Base-by-base conservation (phyloP, 352 stramenopile species). In the Phytopythium vexans region DNA sequence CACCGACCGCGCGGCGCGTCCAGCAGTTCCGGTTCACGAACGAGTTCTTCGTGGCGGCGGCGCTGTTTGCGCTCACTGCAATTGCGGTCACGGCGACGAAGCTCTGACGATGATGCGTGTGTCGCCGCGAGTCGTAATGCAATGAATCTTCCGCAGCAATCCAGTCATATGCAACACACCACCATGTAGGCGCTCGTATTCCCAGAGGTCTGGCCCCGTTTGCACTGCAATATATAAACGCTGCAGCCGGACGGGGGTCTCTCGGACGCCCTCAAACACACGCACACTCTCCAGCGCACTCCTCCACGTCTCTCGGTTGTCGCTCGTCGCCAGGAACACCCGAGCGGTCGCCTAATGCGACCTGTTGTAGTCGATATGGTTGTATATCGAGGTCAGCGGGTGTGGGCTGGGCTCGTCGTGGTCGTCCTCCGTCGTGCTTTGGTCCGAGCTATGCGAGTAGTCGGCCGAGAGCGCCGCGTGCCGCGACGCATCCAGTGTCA, bases 301-400 rank as follows among this genome's bases (percentile, higher is more conserved):
- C 9, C 33, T 16, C 7, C 34, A 3, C 12, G 36, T 14, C 12
- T n/a, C n/a, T n/a, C n/a, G n/a, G n/a, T n/a, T n/a, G n/a, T n/a
- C n/a, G n/a, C n/a, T n/a, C n/a, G n/a, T n/a, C n/a, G n/a, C n/a
- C n/a, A n/a, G n/a, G n/a, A 12, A 16, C 3, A 2, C 4, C 6
- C 36, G 12, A 45, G 33, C 43, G 21, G 14, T 14, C 6, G 6
- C 48, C 36, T 36, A 5, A 12, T 37, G 48, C 21, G 48, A 54
- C 1, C 48, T 37, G 27, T 54, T 54, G 48, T 37, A 54, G 48
- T 43, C 48, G 12, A 37, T 62, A 49, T 67, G 74, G 11, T 67
- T 64, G 40, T 86, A 86, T 39, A 82, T 56, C 4, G 64, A 79
- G 43, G 82, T 82, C 0, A 73, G 72, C 46, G 79, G 73, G 47